A percentile compares a stretch with the other conserved stretches of the same genome.
phyloP scores from a whole-genome alignment of 768 basidiomycete genomes.

The Rhodotorula kratochvilovae region DNA sequence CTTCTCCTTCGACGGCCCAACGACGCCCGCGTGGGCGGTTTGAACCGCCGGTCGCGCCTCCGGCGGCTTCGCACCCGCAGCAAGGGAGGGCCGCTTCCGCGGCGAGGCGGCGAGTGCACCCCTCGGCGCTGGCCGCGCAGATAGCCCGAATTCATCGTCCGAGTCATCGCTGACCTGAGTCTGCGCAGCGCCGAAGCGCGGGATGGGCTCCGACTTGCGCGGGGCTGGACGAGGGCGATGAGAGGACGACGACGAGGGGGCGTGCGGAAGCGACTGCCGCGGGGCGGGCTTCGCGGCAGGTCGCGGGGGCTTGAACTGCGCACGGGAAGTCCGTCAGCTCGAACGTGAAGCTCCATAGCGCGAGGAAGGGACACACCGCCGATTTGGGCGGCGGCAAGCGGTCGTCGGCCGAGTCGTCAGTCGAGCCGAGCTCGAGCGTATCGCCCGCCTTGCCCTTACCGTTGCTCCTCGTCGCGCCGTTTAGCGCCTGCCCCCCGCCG shows the following conservation, averaged over 20 bases:
- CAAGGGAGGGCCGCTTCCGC: no score
- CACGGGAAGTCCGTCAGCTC: no score
- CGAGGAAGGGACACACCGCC: not conserved
- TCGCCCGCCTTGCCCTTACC: not conserved
- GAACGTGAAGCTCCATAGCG: not conserved
- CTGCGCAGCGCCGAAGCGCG: not conserved
- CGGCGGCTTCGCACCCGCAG: no score
- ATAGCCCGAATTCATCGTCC: not conserved
- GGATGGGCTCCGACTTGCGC: not conserved
- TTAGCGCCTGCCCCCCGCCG: fast-evolving
- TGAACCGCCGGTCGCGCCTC: no score
- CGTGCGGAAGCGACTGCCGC: not conserved
- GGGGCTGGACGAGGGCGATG: not conserved
- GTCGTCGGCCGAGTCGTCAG: not conserved
- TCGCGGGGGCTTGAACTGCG: not conserved
- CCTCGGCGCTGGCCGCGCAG: no score
- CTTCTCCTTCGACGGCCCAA: no score
- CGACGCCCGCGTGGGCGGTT: no score
- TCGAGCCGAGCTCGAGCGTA: not conserved
- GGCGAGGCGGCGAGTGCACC: no score
- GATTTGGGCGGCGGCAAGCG: not conserved
- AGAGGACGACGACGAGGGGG: not conserved
- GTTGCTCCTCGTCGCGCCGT: not conserved
- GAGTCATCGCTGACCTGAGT: not conserved
- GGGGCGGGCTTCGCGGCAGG: not conserved